Base-by-base conservation (phyloP, 2,329 filamentous ascomycete genomes). In the Mycosphaerella arachidis region DNA sequence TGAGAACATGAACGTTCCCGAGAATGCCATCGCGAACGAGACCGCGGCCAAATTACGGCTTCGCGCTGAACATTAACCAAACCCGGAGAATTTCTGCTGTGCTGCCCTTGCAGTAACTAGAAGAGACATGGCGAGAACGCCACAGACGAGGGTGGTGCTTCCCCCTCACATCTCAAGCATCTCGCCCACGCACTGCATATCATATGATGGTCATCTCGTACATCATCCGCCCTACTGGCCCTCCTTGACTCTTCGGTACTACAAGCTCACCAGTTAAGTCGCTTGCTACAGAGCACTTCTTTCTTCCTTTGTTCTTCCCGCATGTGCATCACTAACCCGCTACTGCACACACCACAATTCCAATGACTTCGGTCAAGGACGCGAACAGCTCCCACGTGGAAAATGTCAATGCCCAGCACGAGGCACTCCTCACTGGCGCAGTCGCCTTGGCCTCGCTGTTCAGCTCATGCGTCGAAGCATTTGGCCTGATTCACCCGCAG, bases 381-480 rank as follows among this genome's bases (percentile, higher is more conserved):
- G 52, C 55, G 27, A 53, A 61, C 24, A 54, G 58, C 45, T 61
- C 66, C 10, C 67, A 71, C 57, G 53, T 65, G 55, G 69, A 71
- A 54, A 50, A 62, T 29, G 40, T 63, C 55, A 62, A 65, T 35
- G 62, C 66, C 27, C 62, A 69, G 43, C 67, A 72, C 50, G 71
- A 72, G 62, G 68, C 62, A 30, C 60, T 66, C 10, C 72, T 79
- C 35, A 70, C 70, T 31, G 73, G 75, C 56, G 76, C 77, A 43
- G 69, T 77, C 53, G 74, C 74, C 6, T 74, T 80, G 12, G 77
- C 77, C 27, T 74, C 70, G 30, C 73, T 79, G 33, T 80, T 80
- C 73, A 77, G 76, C 67, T 76, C 74, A 50, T 79, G 77, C 60
- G 77, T 79, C 48, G 78, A 80, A 65, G 76, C 76, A 27, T 79